phyloP scores from a whole-genome alignment of 228 moss, liverwort and hornwort genomes.

The Sphagnum fallax region DNA sequence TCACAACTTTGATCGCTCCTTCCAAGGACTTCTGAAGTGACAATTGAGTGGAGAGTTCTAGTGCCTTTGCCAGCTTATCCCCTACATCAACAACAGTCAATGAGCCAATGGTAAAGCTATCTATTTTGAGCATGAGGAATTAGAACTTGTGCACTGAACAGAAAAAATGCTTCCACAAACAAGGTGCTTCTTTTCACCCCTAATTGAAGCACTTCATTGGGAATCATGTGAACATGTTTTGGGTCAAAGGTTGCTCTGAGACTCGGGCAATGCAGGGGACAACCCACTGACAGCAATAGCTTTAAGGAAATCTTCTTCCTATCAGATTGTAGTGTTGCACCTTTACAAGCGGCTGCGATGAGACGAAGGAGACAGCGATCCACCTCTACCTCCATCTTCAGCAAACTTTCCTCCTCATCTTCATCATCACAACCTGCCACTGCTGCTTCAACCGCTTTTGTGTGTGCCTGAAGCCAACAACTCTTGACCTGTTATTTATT shows the following conservation, averaged over 20 bases:
- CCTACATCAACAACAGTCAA: constrained; percentile 25
- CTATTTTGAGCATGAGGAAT: neutral
- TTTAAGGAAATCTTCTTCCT: too few species aligned
- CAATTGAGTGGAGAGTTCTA: constrained; percentile 77
- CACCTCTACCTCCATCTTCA: constrained; percentile 78
- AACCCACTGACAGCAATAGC: too few species aligned
- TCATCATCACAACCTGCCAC: constrained; percentile 52
- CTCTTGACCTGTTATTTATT: neutral
- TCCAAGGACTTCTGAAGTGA: constrained; percentile 87
- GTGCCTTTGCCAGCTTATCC: constrained; percentile 82
- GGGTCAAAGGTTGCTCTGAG: too few species aligned
- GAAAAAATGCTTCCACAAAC: neutral
- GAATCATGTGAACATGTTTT: neutral
- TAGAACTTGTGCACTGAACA: neutral
- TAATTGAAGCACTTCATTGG: neutral
- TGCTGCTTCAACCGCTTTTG: constrained; percentile 63
- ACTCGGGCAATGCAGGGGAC: too few species aligned
- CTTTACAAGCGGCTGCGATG: constrained; percentile 87
- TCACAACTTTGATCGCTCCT: constrained; percentile 85
- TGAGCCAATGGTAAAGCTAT: neutral
- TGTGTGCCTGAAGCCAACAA: constrained; percentile 39
- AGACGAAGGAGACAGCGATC: constrained; percentile 86
- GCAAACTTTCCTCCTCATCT: constrained; percentile 58
- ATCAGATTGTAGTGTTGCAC: constrained; percentile 12
- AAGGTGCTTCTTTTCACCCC: neutral